These are phyloP conservation scores for Aspergillus kassunensis DNA, from an alignment of 495 filamentous ascomycete species.

Conservation along the genomic window DNA sequence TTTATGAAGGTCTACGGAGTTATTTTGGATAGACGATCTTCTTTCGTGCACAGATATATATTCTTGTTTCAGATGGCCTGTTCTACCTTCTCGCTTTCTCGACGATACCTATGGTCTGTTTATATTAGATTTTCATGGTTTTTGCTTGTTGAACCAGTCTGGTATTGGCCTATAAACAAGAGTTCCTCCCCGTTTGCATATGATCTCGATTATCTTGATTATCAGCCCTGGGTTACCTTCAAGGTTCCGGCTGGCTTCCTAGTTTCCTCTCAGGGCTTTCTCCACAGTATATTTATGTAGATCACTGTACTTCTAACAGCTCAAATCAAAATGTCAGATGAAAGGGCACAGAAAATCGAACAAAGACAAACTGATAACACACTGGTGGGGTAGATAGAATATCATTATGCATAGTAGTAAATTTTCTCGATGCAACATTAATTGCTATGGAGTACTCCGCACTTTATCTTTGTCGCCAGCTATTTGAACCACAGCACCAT, in stretches of 20 bases:
- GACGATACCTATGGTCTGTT: conserved; percentile 19
- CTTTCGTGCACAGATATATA: background rate
- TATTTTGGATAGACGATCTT: conserved; percentile 46
- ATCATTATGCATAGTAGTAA: background rate
- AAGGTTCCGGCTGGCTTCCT: too few relatives aligned
- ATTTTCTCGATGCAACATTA: background rate
- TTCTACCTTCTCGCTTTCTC: background rate
- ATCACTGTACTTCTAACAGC: too few relatives aligned
- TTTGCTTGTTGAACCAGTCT: conserved; percentile 12
- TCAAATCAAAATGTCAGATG: too few relatives aligned
- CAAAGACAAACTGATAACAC: too few relatives aligned
- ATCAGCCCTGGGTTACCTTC: too few relatives aligned
- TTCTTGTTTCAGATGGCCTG: background rate
- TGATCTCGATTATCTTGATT: background rate
- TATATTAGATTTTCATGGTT: conserved; percentile 15
- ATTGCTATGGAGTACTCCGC: background rate
- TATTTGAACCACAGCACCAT: background rate
- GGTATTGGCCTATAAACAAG: conserved; percentile 11
- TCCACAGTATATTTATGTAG: too few relatives aligned
- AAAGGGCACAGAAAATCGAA: too few relatives aligned
- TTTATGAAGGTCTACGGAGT: conserved; percentile 79
- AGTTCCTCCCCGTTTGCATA: background rate
- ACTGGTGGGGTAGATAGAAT: background rate
- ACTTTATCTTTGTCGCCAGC: background rate
- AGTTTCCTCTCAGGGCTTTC: background rate